phyloP scores from a whole-genome alignment of 2,329 filamentous ascomycete genomes.

The Verticillium nonalfalfae region DNA sequence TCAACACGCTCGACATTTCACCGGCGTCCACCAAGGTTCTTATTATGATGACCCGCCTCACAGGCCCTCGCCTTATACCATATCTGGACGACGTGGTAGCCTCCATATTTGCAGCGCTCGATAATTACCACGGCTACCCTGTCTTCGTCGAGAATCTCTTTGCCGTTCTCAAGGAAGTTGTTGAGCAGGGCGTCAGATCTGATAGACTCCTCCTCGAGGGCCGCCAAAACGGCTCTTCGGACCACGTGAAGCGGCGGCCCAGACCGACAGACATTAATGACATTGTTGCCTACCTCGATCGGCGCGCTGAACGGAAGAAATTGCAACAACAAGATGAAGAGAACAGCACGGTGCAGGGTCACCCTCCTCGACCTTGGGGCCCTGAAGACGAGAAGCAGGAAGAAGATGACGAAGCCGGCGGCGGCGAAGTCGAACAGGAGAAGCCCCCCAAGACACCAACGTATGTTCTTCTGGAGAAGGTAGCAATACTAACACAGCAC shows the following conservation, averaged over 20 bases:
- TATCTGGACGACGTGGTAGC: constrained; percentile 88
- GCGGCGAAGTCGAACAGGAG: constrained; percentile 26
- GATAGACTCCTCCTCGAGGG: constrained; percentile 40
- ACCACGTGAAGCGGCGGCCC: constrained; percentile 34
- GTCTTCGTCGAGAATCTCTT: constrained; percentile 81
- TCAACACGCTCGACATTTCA: constrained; percentile 89
- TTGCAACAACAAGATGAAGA: constrained; percentile 20
- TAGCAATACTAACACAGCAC: constrained; percentile 79
- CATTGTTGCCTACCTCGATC: constrained; percentile 54
- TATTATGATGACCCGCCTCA: constrained; percentile 87
- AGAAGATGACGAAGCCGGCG: constrained; percentile 12
- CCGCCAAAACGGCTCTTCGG: constrained; percentile 22
- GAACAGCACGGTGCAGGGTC: constrained; percentile 26
- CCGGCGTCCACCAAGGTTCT: constrained; percentile 87
- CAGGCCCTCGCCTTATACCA: constrained; percentile 73
- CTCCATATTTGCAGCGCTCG: constrained; percentile 87
- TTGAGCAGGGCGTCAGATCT: constrained; percentile 69
- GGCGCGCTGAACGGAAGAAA: constrained; percentile 32
- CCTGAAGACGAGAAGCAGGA: constrained; percentile 6
- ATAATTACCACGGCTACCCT: constrained; percentile 91
- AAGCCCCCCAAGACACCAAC: constrained; percentile 67
- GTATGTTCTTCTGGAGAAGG: constrained; percentile 74
- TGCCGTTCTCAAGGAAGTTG: constrained; percentile 72
- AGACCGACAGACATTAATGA: constrained; percentile 31
- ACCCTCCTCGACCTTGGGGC: constrained; percentile 28